Base-by-base conservation (phyloP, 192 early-diverging fungal genomes). In the Borealophlyctis nickersoniae region DNA sequence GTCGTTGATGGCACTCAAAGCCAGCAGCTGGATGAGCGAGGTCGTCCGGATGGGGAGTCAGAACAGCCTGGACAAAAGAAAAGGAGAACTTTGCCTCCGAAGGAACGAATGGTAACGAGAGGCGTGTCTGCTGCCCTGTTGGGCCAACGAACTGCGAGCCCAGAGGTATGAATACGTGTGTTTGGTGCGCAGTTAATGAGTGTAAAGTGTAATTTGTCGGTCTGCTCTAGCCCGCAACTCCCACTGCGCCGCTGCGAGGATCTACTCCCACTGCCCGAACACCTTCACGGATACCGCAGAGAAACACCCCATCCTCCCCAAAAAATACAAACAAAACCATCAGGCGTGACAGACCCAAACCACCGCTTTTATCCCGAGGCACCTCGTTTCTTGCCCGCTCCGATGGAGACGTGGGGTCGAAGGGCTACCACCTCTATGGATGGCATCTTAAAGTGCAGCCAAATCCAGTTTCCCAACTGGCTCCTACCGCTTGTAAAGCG, bases 401-500 rank as follows among this genome's bases (percentile, higher is more conserved):
- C 7, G 53, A 54, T 11, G 23, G 24, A 39, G 65, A 66, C 7
- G 39, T 29, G 54, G 53, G 29, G 22, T 56, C 63, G 24, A 58
- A 71, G 30, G 82, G 78, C 23, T 81, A 84, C 67, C 66, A 75
- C 2, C 49, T 73, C 30, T 71, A 77, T 52, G 72, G 64, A 51
- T 74, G 67, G 56, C 76, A 81, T 53, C 67, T 81, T 54, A 84
- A 82, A 58, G 78, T 81, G 4, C 74, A 79, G 24, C 56, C 60
- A 4, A 76, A 84, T 23, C 87, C 89, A 4, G 65, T 93, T 5
- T 76, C 75, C 58, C 79, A 75, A 31, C 56, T 84, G 14, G 49
- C 91, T 13, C 85, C 84, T 49, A 77, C 74, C 14, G 85, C 89
- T 2, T 75, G 71, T 4, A 92, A 92, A 67, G 78, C 77, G 22